These are phyloP conservation scores for barrel medic (Medicago truncatula) DNA, from an alignment of 306 rosid species.

Conservation along the genomic window DNA sequence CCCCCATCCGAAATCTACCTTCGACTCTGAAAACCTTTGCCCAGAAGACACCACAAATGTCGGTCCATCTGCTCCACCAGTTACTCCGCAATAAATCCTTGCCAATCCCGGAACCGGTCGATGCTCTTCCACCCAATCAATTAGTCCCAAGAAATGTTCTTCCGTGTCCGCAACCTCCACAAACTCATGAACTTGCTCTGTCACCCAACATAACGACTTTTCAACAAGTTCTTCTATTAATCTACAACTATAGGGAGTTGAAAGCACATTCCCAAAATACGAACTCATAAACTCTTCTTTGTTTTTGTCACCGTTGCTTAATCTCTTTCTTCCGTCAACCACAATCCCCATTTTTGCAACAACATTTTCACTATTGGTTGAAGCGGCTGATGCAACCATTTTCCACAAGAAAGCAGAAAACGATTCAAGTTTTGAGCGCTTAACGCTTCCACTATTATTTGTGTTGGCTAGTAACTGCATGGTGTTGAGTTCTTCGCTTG, in stretches of 20 bases:
- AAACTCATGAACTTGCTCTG: constrained; percentile 54
- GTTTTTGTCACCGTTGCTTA: constrained; percentile 32
- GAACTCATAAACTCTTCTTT: constrained; percentile 33
- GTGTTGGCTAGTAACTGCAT: constrained; percentile 57
- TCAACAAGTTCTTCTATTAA: constrained; percentile 43
- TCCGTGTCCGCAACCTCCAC: constrained; percentile 46
- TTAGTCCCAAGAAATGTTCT: constrained; percentile 69
- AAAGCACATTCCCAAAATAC: constrained; percentile 73
- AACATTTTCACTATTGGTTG: background rate
- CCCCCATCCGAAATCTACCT: constrained; percentile 85
- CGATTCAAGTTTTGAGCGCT: constrained; percentile 55
- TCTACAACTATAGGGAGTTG: constrained; percentile 55
- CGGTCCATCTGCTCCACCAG: constrained; percentile 39
- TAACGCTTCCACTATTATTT: background rate
- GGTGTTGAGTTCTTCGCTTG: constrained; percentile 35
- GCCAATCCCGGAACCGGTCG: constrained; percentile 55
- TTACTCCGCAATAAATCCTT: constrained; percentile 44
- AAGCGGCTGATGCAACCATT: constrained; percentile 45
- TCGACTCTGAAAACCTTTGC: constrained; percentile 53
- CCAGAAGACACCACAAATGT: constrained; percentile 78
- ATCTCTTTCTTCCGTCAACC: constrained; percentile 67
- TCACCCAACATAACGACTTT: constrained; percentile 53
- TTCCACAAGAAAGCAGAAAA: constrained; percentile 78
- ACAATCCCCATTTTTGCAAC: constrained; percentile 68
- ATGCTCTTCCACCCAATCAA: constrained; percentile 80